Evolutionary conservation across 2,329 filamentous ascomycete genomes (phyloP).

Genomic region (Cephalotrichum gorgonifer): DNA sequence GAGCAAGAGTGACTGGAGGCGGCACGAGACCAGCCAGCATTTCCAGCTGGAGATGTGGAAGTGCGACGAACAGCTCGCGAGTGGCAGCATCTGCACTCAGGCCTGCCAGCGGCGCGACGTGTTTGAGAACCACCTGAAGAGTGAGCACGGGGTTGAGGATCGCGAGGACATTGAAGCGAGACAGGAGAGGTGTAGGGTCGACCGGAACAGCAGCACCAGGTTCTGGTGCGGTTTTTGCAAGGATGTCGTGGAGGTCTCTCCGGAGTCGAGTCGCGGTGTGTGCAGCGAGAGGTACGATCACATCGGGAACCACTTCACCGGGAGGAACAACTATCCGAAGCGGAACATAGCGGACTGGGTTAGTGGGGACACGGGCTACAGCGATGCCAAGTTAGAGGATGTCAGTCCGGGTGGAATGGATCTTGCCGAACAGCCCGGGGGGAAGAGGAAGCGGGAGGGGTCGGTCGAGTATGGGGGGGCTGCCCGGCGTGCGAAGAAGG

Average conservation of each 20-base stretch:
- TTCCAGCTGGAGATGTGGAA: constrained; percentile 61
- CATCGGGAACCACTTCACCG: constrained; percentile 62
- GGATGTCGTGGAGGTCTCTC: constrained; percentile 28
- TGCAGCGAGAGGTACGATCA: constrained; percentile 55
- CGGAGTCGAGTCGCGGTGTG: constrained; percentile 22
- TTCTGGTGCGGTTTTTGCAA: constrained; percentile 89
- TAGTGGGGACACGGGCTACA: constrained; percentile 17
- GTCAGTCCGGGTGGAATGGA: background rate
- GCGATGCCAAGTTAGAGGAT: background rate
- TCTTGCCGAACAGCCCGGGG: background rate
- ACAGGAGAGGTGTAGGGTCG: constrained; percentile 47
- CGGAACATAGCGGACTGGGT: constrained; percentile 47
- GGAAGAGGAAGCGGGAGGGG: background rate
- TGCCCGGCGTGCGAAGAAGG: background rate
- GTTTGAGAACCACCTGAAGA: constrained; percentile 52
- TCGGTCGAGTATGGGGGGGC: background rate
- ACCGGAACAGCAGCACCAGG: constrained; percentile 49
- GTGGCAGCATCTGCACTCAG: constrained; percentile 38
- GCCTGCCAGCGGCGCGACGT: constrained; percentile 46
- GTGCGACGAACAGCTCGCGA: constrained; percentile 38
- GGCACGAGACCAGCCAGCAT: constrained; percentile 77
- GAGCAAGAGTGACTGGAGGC: constrained; percentile 92
- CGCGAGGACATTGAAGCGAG: constrained; percentile 25
- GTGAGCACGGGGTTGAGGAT: constrained; percentile 31
- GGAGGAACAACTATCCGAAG: constrained; percentile 26